Percentiles rank a stretch among this genome's conserved stretches.
phyloP scores from a whole-genome alignment of 2,329 filamentous ascomycete species.

The Exserohilum rostratum region DNA sequence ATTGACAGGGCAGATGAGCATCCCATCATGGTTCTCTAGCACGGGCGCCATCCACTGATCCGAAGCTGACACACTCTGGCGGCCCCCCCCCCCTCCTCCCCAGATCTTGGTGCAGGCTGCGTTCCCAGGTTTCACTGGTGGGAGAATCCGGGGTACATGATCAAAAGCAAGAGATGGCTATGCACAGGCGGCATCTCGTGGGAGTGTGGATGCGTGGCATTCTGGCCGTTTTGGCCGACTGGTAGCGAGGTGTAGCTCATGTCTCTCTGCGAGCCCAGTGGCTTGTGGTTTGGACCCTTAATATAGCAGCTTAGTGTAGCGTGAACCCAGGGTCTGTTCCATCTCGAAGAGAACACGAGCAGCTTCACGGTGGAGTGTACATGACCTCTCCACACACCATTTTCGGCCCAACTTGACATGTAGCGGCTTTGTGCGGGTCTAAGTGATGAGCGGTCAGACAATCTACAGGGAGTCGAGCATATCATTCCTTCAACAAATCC shows the following conservation, averaged over 20 bases:
- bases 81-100: constrained; percentile 1
- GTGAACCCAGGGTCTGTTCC: not conserved
- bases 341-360: constrained; percentile 3
- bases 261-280: constrained; percentile 4
- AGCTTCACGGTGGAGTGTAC: not conserved
- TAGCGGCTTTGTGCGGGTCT: constrained; percentile 4
- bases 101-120: constrained; percentile 9
- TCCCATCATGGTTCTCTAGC: constrained; percentile 4
- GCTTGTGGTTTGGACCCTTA: constrained; percentile 11
- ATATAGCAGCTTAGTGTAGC: constrained; percentile 6
- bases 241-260: not conserved
- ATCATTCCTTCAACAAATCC: constrained; percentile 2
- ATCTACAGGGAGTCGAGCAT: constrained; percentile 1
- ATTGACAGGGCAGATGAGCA: constrained; percentile 10
- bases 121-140: constrained; percentile 16
- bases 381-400: not conserved
- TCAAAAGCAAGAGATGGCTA: constrained; percentile 1
- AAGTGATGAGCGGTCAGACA: constrained; percentile 3
- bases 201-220: not conserved
- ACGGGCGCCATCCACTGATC: constrained; percentile 19
- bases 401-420: not conserved
- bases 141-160: constrained; percentile 17
- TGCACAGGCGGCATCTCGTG: not conserved
- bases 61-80: constrained; percentile 9
- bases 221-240: constrained; percentile 1